phyloP scores from a whole-genome alignment of 352 stramenopile species.

The Globisporangium mamillatum region DNA sequence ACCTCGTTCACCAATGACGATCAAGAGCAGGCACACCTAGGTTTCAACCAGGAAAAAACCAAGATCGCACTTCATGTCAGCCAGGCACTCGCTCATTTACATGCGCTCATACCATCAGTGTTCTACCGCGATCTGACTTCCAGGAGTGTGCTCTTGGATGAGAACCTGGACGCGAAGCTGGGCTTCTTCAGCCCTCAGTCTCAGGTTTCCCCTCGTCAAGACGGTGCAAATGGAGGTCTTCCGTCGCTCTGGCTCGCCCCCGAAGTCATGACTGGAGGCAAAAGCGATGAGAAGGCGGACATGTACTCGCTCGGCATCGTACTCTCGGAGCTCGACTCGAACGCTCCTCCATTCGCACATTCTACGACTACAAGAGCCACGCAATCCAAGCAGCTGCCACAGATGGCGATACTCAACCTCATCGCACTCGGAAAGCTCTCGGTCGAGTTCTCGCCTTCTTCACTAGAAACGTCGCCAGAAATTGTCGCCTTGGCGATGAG shows the following conservation, averaged over 20 bases:
- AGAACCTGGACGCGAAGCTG: conserved; percentile 27
- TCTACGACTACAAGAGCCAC: background rate
- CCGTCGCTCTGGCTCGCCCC: conserved; percentile 31
- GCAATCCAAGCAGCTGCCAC: background rate
- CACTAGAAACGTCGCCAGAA: background rate
- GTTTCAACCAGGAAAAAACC: background rate
- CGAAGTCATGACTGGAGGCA: conserved; percentile 25
- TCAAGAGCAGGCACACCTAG: background rate
- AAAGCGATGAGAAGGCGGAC: conserved; percentile 25
- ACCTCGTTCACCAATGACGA: background rate
- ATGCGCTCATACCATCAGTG: background rate
- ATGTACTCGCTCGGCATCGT: conserved; percentile 32
- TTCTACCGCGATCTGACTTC: conserved; percentile 25
- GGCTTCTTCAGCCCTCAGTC: conserved; percentile 27
- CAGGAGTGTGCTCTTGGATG: conserved; percentile 22
- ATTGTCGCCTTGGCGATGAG: background rate
- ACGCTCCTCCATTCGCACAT: conserved; percentile 23
- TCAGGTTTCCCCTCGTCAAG: conserved; percentile 8
- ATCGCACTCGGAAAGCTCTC: conserved; percentile 2
- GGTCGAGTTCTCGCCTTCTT: conserved; percentile 1
- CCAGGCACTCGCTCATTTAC: background rate
- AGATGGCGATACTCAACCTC: conserved; percentile 6
- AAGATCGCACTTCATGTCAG: conserved; percentile 7
- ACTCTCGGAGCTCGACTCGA: conserved; percentile 27
- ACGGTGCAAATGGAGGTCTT: conserved; percentile 10